Base-by-base conservation (phyloP, 352 stramenopile species). In the Pythium coloratum region DNA sequence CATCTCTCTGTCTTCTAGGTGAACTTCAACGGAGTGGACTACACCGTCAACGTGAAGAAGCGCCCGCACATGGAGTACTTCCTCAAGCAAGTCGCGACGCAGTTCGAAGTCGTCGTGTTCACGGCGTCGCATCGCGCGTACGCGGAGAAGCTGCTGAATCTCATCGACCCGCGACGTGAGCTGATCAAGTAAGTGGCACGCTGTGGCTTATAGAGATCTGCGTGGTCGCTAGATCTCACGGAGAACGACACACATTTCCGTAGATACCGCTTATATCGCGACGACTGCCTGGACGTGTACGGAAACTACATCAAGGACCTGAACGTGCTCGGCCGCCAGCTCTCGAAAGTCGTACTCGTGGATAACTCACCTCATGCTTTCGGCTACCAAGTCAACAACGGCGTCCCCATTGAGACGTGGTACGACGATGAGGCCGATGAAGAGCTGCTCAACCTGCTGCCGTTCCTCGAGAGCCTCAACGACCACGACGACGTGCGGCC, bases 71-170 rank as follows among this genome's bases (percentile, higher is more conserved):
- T 99, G 74, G 86, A 96, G 32, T 88, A 97, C 38, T 99, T 99
- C 76, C 78, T 99, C 33, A 84, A 92, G 44, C 81, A 82, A 36
- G 95, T 98, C 12, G 82, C 86, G 6, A 86, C 88, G 54, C 81
- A 96, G 28, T 99, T 99, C 68, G 98, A 99, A 74, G 95, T 99
- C n/a, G 91, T 99, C n/a, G 89, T 99, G 6, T 99, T 99, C 77
- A 99, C 98, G 2, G 98, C 98, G 0, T 98, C 91, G 30, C 97
- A 95, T 70, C 85, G 85, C 49, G 86, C 82, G 16, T 99, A 99
- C 73, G 98, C 98, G 0, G 94, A 99, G 70, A 96, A 97, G 58
- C 80, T 99, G 56, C 87, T 99, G 54, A 95, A 99, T 77, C 80
- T 98, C 58, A 87, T 99, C 60, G 98, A 99, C 78, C 97, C 97